A percentile compares a stretch with the other conserved stretches of the same genome.
These are phyloP conservation scores for Debaryomyces sp. DNA, from an alignment of 1,139 yeast genomes.

Conservation along the genomic window DNA sequence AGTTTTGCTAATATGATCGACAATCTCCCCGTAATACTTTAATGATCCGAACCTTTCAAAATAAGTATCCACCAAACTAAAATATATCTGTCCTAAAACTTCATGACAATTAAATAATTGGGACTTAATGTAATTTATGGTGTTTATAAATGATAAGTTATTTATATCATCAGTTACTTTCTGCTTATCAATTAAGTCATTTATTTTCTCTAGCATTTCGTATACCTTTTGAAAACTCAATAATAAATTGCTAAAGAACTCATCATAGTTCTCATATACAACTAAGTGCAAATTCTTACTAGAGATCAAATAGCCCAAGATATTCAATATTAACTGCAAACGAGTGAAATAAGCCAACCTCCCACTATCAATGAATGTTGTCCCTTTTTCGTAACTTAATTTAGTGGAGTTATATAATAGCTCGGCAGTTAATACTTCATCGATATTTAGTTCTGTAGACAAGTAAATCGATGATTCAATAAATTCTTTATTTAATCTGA, in stretches of 20 bases:
- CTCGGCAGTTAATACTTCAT: conserved; percentile 42
- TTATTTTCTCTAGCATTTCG: conserved; percentile 52
- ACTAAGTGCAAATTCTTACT: conserved; percentile 31
- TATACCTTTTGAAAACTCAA: conserved; percentile 62
- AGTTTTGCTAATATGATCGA: conserved; percentile 30
- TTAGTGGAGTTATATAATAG: conserved; percentile 42
- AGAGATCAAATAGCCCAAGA: conserved; percentile 58
- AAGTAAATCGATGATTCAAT: conserved; percentile 62
- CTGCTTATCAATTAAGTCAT: conserved; percentile 69
- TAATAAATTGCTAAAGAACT: conserved; percentile 43
- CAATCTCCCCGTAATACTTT: conserved; percentile 39
- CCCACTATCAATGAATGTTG: conserved; percentile 66
- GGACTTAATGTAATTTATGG: conserved; percentile 60
- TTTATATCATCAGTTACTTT: conserved; percentile 44
- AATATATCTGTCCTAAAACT: conserved; percentile 64
- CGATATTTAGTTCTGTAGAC: conserved; percentile 42
- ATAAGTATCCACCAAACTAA: conserved; percentile 47
- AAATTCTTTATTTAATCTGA: conserved; percentile 63
- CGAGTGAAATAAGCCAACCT: conserved; percentile 71
- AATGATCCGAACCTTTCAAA: conserved; percentile 32
- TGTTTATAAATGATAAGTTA: conserved; percentile 54
- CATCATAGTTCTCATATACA: conserved; percentile 18
- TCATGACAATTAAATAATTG: conserved; percentile 73
- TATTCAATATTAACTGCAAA: conserved; percentile 69
- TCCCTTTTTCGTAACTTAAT: conserved; percentile 50